These are phyloP conservation scores for Prunus persica DNA, from an alignment of 306 rosid genomes.

Conservation along the genomic window DNA sequence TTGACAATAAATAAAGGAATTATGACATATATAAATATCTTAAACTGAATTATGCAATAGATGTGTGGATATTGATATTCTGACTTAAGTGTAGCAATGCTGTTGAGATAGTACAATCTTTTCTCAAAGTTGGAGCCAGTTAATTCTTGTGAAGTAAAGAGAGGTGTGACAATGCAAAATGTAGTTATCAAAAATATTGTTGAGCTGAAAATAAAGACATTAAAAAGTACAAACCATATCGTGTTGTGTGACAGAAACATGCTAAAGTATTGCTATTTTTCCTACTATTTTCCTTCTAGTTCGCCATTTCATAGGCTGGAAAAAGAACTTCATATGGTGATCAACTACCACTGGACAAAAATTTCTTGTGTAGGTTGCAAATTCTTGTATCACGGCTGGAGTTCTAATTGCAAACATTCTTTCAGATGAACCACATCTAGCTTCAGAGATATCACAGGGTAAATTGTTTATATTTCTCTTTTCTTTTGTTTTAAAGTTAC, in stretches of 20 bases:
- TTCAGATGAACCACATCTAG: conserved; percentile 58
- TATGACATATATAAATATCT: background rate
- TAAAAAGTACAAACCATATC: too few relatives aligned
- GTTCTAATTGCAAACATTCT: conserved; percentile 82
- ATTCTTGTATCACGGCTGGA: conserved; percentile 75
- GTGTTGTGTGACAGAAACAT: background rate
- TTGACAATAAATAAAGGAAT: background rate
- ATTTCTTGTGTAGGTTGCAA: conserved; percentile 59
- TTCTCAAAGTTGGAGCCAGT: too few relatives aligned
- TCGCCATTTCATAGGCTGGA: background rate
- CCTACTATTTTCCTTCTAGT: background rate
- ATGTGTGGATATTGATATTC: background rate
- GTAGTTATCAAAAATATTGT: too few relatives aligned
- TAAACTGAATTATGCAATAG: background rate
- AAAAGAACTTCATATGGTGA: background rate
- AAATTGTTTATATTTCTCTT: conserved; percentile 21
- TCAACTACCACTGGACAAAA: background rate
- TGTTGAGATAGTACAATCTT: too few relatives aligned
- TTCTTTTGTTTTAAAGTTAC: conserved; percentile 2
- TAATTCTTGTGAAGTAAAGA: too few relatives aligned
- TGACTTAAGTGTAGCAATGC: too few relatives aligned
- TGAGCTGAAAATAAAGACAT: too few relatives aligned
- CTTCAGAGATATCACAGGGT: conserved; percentile 61
- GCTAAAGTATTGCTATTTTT: background rate
- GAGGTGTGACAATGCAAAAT: too few relatives aligned